Evolutionary conservation across 345 rosid species (phyloP).

Genomic region (Ricinus communis): DNA sequence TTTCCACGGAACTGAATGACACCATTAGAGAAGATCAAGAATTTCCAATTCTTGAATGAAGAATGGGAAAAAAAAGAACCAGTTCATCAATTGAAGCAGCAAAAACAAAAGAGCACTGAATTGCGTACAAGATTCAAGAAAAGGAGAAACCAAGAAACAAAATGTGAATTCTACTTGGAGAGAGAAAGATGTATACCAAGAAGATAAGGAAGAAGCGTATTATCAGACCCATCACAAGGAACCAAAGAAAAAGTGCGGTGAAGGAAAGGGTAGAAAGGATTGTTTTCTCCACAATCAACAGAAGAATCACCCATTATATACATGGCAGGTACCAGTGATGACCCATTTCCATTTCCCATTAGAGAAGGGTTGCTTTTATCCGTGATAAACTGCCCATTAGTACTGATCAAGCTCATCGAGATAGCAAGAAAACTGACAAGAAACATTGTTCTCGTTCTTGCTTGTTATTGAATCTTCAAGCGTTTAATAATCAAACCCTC

Average conservation of each 20-base stretch:
- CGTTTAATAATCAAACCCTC: not conserved
- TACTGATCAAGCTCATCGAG: not conserved
- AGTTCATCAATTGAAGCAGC: not conserved
- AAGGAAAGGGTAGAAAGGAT: conserved; percentile 48
- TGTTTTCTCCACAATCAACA: conserved; percentile 63
- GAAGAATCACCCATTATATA: conserved; percentile 68
- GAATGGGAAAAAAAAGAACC: not conserved
- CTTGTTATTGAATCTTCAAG: not conserved
- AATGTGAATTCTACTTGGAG: not conserved
- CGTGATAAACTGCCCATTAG: not conserved
- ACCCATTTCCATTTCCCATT: not conserved
- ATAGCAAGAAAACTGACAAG: conserved; percentile 4
- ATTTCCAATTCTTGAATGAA: not conserved
- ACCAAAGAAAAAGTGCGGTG: conserved; percentile 50
- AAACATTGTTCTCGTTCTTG: not conserved
- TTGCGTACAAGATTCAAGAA: not conserved
- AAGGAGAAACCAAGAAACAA: not conserved
- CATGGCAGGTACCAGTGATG: conserved; percentile 36
- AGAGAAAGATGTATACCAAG: conserved; percentile 39
- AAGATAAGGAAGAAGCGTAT: conserved; percentile 53
- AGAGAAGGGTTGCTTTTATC: not conserved
- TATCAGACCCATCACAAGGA: conserved; percentile 54
- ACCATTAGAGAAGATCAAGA: not conserved
- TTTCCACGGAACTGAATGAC: not conserved
- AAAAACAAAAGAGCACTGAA: not conserved